Evolutionary conservation across 2,329 filamentous ascomycete species (phyloP).

Genomic region (Ascochyta lentis): DNA sequence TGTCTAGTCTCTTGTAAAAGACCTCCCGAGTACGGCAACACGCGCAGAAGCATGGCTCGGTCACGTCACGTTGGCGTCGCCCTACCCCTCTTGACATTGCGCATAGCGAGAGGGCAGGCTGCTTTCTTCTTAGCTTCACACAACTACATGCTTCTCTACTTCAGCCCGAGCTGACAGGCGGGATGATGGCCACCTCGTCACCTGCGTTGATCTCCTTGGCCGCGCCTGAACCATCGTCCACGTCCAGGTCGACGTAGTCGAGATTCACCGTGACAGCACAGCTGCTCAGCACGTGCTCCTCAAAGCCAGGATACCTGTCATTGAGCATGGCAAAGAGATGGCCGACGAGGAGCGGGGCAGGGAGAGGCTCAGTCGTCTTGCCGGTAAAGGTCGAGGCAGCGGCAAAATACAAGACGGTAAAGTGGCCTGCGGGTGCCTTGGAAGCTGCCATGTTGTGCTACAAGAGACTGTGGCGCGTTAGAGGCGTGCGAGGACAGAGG

Average conservation of each 20-base stretch:
- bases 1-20: no score
- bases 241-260: slow-evolving; percentile 75
- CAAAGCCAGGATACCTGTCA: slow-evolving; percentile 72
- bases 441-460: slow-evolving; percentile 46
- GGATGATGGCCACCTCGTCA: slow-evolving; percentile 87
- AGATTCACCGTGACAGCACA: slow-evolving; percentile 82
- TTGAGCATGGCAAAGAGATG: slow-evolving; percentile 74
- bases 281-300: slow-evolving; percentile 70
- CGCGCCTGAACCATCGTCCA: slow-evolving; percentile 54
- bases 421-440: slow-evolving; percentile 67
- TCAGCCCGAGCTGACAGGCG: slow-evolving; percentile 85
- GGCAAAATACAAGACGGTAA: slow-evolving; percentile 84
- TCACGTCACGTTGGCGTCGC: neutral
- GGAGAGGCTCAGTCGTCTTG: slow-evolving; percentile 69
- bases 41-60: no score
- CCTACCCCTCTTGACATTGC: neutral
- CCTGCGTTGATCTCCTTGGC: slow-evolving; percentile 68
- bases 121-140: neutral
- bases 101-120: neutral
- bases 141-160: no score
- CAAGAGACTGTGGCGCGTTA: slow-evolving; percentile 23
- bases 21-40: no score
- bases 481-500: neutral
- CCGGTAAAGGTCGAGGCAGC: slow-evolving; percentile 73
- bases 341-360: slow-evolving; percentile 68